Evolutionary conservation across 2,329 filamentous ascomycete genomes (phyloP), one percentile per base, ranked within the genome.

Genomic region (Lasiodiplodia hormozganensis): DNA sequence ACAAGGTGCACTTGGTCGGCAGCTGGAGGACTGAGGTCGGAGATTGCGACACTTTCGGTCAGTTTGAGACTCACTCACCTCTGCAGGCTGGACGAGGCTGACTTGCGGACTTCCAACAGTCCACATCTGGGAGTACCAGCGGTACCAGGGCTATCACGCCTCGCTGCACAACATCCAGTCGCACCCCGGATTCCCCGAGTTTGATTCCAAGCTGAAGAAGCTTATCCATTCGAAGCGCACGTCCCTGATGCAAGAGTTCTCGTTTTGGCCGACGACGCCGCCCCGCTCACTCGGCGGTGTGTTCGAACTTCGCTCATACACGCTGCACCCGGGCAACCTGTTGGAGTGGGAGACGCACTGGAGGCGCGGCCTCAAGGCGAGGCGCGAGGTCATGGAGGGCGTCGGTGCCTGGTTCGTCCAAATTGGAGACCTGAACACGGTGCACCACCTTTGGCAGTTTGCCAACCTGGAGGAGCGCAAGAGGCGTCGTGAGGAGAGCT

Each of bases 291-390:
- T 99, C 0, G 96, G 96, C 67, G 96, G 96, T 56, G 82, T 99
- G 52, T 99, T 99, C 78, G 96, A 99, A 84, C 87, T 99, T 40
- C 92, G 96, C 65, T 97, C 96, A 1, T 99, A 99, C 84, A 97
- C 94, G 5, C 87, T 99, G 25, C 93, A 97, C 78, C 96, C 96
- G 0, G 96, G 96, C 52, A 97, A 97, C 79, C 86, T 99, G 53
- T 87, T 99, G 8, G 96, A 99, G 82, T 99, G 96, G 96, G 96
- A 99, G 86, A 96, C 93, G 51, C 96, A 99, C 82, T 99, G 96
- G 96, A 88, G 96, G 70, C 90, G 93, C 72, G 96, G 96, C 31
- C 87, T 99, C 67, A 92, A 92, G 81, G 96, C 96, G 2, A 89
- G 96, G 64, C 89, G 94, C 62, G 94, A 98, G 82, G 95, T 98